Base-by-base conservation (phyloP, 805 yeast genomes). In the Metschnikowia arizonensis region DNA sequence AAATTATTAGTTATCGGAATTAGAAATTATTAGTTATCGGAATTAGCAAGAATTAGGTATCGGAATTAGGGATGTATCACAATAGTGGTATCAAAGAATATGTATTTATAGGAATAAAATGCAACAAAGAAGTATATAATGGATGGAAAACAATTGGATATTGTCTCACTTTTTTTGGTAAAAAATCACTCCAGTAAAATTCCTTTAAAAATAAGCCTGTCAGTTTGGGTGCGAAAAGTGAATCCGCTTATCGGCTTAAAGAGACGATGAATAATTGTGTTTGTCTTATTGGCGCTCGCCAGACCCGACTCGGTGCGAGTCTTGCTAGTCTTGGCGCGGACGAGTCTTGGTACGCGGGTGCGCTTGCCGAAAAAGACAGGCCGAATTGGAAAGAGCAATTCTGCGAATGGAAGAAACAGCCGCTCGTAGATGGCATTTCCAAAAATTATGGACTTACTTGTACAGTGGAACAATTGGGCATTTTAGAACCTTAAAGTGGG, bases 241-340 rank as follows among this genome's bases (percentile, higher is more conserved):
- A 24, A 35, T 45, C 54, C 57, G 55, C 53, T 37, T 40, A 34
- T 52, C 56, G 57, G 57, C 48, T 33, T 40, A 42, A 14, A 33
- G 19, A 28, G 25, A 31, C 36, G 46, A 48, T 52, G 56, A 52
- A 33, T 50, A 52, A 52, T 52, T 38, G 23, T 24, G 46, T 42
- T 41, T 44, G 36, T 37, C 23, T 37, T 42, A 54, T 54, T 54
- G 56, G 57, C 26, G 38, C 21, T 5, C 15, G 24, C 43, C 35
- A 12, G 45, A 39, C 49, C 48, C 46, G 35, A 25, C 45, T 47
- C 51, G 51, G 53, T 19, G 42, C n/a, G n/a, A n/a, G n/a, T n/a
- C n/a, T n/a, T n/a, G n/a, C n/a, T n/a, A n/a, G n/a, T n/a, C n/a
- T 42, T 37, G 25, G 18, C n/a, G 33, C 40, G 40, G 17, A 17